Conservation (phyloP, 495 filamentous ascomycete genomes). For the Echria macrotheca region DNA sequence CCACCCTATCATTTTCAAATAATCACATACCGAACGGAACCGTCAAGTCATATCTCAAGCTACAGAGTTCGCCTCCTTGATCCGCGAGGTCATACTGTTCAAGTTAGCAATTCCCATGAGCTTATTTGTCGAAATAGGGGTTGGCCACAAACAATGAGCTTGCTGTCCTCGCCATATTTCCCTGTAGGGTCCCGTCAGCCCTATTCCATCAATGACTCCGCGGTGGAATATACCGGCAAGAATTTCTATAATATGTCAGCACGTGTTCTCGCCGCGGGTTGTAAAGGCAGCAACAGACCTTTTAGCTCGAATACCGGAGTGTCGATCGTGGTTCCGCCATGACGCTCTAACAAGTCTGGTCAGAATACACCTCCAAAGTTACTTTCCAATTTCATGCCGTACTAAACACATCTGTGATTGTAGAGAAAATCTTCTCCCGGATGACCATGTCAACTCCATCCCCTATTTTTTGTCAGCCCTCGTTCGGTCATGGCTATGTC, state of each 20-base stretch:
- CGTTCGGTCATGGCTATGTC: slow-evolving; percentile 12
- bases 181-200: slow-evolving; percentile 56
- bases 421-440: slow-evolving; percentile 77
- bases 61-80: slow-evolving; percentile 82
- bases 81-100: slow-evolving; percentile 71
- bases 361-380: neutral
- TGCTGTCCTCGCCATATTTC: slow-evolving; percentile 80
- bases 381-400: neutral
- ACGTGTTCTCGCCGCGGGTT: neutral
- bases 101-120: neutral
- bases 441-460: slow-evolving; percentile 68
- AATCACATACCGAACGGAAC: slow-evolving; percentile 59
- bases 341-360: slow-evolving; percentile 21
- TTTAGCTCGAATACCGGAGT: slow-evolving; percentile 48
- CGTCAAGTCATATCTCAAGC: slow-evolving; percentile 82
- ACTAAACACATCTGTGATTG: slow-evolving; percentile 73
- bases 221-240: no score
- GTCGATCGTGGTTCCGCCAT: slow-evolving; percentile 38
- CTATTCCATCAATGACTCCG: no score
- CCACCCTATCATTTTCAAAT: neutral
- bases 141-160: slow-evolving; percentile 50
- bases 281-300: neutral
- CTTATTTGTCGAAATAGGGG: neutral
- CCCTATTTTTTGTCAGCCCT: slow-evolving; percentile 38
- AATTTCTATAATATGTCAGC: slow-evolving; percentile 18